These are phyloP conservation scores for Cajanus cajan DNA, from an alignment of 306 rosid genomes.

Conservation along the genomic window DNA sequence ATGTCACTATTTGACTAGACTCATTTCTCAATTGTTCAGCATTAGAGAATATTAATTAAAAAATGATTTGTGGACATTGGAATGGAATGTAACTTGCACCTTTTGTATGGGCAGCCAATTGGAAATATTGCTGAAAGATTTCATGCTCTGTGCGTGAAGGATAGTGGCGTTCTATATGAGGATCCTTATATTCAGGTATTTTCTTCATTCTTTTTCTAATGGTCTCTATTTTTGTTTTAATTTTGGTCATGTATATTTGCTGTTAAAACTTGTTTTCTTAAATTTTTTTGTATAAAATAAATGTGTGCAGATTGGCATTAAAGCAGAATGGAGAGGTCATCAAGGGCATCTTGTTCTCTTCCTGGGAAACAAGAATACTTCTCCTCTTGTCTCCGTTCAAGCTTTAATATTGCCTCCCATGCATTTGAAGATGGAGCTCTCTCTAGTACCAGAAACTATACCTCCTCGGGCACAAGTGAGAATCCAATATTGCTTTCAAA, in stretches of 20 bases:
- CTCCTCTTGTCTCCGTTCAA: constrained; percentile 86
- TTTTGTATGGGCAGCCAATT: constrained; percentile 73
- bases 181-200: constrained; percentile 97
- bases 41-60: constrained; percentile 12
- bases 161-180: constrained; percentile 96
- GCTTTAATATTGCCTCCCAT: constrained; percentile 88
- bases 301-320: constrained; percentile 72
- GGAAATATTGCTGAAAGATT: constrained; percentile 95
- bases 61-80: constrained; percentile 18
- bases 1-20: neutral
- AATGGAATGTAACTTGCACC: constrained; percentile 30
- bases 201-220: constrained; percentile 10
- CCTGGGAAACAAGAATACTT: constrained; percentile 95
- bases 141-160: constrained; percentile 87
- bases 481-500: constrained; percentile 13
- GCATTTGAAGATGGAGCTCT: constrained; percentile 87
- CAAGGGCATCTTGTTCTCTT: constrained; percentile 93
- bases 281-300: neutral
- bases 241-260: neutral
- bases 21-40: constrained; percentile 24
- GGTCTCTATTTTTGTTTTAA: neutral
- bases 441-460: constrained; percentile 92
- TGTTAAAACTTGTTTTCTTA: constrained; percentile 17
- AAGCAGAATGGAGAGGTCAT: constrained; percentile 95
- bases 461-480: constrained; percentile 99